Base-by-base conservation (phyloP, 1,139 yeast species). In the Candida tetrigidarum region DNA sequence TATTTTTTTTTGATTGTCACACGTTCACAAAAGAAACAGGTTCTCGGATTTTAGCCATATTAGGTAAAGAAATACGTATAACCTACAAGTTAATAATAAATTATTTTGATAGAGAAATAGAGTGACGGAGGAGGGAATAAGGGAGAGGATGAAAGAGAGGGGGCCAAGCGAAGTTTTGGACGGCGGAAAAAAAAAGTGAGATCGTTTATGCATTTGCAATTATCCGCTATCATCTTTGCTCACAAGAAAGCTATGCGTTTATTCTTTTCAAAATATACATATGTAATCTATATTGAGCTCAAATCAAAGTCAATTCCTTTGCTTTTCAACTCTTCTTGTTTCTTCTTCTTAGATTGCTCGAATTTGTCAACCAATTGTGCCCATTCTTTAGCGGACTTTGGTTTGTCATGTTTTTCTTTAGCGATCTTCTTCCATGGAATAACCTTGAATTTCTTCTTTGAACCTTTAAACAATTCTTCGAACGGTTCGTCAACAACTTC, bases 351-450 rank as follows among this genome's bases (percentile, higher is more conserved):
- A 54, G 59, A 67, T 34, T 60, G 67, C 46, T 79, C 82, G 53
- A 78, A 78, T 60, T 76, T 73, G 57, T 63, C 58, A 37, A 57
- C 55, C 40, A 72, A 58, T 52, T 74, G 75, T 50, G 76, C 78
- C 83, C 92, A 81, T 59, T 85, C 80, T 44, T 80, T 81, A 50
- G 66, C 61, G 14, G 80, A 60, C 59, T 81, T 84, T 44, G 83
- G 78, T 47, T 70, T 71, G 57, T 86, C 89, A 54, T 80, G 75
- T 52, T 76, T 75, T 36, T 70, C 67, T 55, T 75, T 77, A 45
- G 81, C 74, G 41, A 84, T 75, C 57, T 75, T 78, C 44, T 69
- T 67, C 84, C 86, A 79, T 38, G 89, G 89, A 41, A 84, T 72
- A n/a, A 76, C 74, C 59, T 75, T 81, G 67, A 74, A 86, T 54